Conservation (phyloP, 2,329 filamentous ascomycete species). For the Dryadomyces quercivorus region DNA sequence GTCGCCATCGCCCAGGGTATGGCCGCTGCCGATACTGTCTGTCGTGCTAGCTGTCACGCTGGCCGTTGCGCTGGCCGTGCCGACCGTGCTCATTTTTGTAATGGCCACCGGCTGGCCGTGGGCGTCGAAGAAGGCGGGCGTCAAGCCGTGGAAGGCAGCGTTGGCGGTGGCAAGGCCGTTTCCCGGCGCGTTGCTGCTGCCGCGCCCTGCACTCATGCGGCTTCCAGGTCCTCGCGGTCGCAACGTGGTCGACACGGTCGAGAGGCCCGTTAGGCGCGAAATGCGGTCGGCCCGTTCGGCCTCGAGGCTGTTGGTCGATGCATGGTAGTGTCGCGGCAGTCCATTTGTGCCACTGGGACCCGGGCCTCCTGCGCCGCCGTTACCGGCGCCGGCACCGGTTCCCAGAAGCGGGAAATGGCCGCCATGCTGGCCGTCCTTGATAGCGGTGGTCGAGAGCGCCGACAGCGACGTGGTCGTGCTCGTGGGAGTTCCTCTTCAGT, state of each 20-base stretch:
- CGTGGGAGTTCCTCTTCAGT: constrained; percentile 71
- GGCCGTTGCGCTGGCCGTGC: constrained; percentile 79
- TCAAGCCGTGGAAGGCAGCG: constrained; percentile 19
- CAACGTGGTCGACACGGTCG: constrained; percentile 67
- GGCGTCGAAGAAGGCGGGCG: constrained; percentile 69
- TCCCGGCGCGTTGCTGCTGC: constrained; percentile 13
- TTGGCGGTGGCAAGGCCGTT: not conserved
- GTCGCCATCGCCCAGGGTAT: constrained; percentile 18
- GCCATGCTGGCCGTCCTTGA: constrained; percentile 91
- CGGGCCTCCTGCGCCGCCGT: not conserved
- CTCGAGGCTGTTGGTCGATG: constrained; percentile 65
- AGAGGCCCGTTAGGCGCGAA: constrained; percentile 83
- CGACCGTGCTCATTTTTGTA: constrained; percentile 80
- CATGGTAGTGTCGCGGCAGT: constrained; percentile 32
- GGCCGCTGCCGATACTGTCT: constrained; percentile 15
- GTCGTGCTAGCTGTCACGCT: constrained; percentile 59
- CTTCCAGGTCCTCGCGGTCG: constrained; percentile 17
- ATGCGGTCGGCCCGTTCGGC: constrained; percentile 92
- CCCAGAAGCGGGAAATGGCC: constrained; percentile 25
- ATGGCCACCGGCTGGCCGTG: constrained; percentile 54
- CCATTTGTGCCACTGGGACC: constrained; percentile 41
- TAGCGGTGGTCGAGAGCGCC: constrained; percentile 81
- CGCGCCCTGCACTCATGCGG: constrained; percentile 1
- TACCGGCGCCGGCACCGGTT: not conserved
- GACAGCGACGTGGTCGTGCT: constrained; percentile 87